These are phyloP conservation scores for Tylopilus rubrobrunneus DNA, from an alignment of 768 basidiomycete species.

Conservation along the genomic window DNA sequence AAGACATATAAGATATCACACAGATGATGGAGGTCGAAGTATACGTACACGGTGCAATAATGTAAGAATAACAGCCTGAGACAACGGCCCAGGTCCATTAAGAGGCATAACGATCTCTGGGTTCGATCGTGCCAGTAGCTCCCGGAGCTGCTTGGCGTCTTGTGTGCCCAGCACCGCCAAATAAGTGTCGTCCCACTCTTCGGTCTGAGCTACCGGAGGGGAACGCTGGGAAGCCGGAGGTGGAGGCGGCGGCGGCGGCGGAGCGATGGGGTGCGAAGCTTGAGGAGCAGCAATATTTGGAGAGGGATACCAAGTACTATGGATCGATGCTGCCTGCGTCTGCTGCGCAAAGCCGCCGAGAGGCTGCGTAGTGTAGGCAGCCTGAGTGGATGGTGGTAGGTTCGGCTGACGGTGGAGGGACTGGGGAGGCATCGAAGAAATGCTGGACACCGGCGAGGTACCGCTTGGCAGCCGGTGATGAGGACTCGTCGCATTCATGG, in stretches of 20 bases:
- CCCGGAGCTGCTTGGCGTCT: slow-evolving; percentile 69
- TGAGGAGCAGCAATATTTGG: slow-evolving; percentile 73
- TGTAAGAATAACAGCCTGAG: slow-evolving; percentile 81
- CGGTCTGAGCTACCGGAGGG: slow-evolving; percentile 49
- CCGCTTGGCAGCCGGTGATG: slow-evolving; percentile 33
- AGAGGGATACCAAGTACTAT: slow-evolving; percentile 52
- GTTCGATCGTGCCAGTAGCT: slow-evolving; percentile 67
- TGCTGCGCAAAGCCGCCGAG: slow-evolving; percentile 30
- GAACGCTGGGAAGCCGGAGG: slow-evolving; percentile 41
- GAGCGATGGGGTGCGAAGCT: slow-evolving; percentile 73
- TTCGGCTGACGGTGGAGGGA: slow-evolving; percentile 35
- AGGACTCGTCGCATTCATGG: slow-evolving; percentile 45
- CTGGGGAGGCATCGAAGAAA: slow-evolving; percentile 35
- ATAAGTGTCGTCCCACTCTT: slow-evolving; percentile 85
- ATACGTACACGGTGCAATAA: slow-evolving; percentile 73
- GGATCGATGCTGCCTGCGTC: slow-evolving; percentile 29
- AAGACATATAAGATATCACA: not conserved
- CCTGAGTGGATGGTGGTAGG: slow-evolving; percentile 36
- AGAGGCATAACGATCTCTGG: slow-evolving; percentile 79
- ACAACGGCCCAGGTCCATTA: slow-evolving; percentile 64
- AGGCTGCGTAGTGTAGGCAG: slow-evolving; percentile 31
- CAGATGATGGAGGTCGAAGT: slow-evolving; percentile 1
- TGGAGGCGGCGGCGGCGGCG: slow-evolving; percentile 47
- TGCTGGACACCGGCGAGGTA: slow-evolving; percentile 32
- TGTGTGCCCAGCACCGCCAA: slow-evolving; percentile 73